Base-by-base conservation (phyloP, 805 yeast species). In the Cyberlindnera americana region DNA sequence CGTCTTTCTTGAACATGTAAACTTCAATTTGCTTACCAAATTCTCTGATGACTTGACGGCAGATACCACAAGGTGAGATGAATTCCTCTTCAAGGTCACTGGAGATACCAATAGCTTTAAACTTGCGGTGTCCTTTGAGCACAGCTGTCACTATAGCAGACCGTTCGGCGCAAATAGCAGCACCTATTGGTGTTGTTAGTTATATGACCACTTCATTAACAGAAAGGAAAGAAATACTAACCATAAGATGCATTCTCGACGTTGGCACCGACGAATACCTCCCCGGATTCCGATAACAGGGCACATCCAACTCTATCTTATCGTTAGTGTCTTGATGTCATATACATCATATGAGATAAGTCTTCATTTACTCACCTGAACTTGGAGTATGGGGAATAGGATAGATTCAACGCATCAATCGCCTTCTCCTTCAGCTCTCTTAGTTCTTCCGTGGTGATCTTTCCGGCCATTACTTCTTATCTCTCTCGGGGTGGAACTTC, bases 221-320 rank as follows among this genome's bases (percentile, higher is more conserved):
- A n/a, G n/a, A n/a, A n/a, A n/a, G n/a, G n/a, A n/a, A n/a, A n/a
- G n/a, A n/a, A n/a, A n/a, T n/a, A 57, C 23, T 65, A 69, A 11
- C 87, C 95, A 56, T 85, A 90, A 35, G 93, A 78, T 3, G 97
- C 98, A 59, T 91, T 93, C 59, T 91, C 99, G 19, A 93, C 79
- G 51, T 91, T 91, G 29, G 95, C 95, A 5, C 98, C 99, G 11
- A 63, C 55, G 18, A 82, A 63, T 30, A 57, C 67, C 15, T 64
- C 64, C 3, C 77, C 83, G 8, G 65, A 56, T 0, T 56, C 59
- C 1, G 87, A 69, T 18, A 86, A 54, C 2, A 91, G 52, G 3
- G 81, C 75, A 38, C 95, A 86, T 0, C 98, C 98, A 2, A 91
- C 99, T 36, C 87, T 69, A 38, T 38, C 9, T 28, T 29, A 13